Base-by-base conservation (phyloP, 1,284 basidiomycete genomes). In the Trichosporon inkin region DNA sequence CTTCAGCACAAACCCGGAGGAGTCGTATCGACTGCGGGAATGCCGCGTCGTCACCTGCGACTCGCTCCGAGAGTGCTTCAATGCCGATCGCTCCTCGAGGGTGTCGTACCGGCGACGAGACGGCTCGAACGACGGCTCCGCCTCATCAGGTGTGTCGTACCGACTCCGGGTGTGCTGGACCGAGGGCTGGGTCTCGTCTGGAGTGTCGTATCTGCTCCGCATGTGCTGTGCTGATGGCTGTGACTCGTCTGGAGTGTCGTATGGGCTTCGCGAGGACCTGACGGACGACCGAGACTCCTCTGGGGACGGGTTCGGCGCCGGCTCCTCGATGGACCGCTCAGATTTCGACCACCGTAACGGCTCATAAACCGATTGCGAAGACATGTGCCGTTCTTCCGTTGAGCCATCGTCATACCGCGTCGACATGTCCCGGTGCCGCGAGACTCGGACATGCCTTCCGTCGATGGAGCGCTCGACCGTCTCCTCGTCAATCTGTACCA, bases 401-500 rank as follows among this genome's bases (percentile, higher is more conserved):
- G 44, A 53, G 22, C 34, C 17, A 10, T 16, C 32, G 1, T 16
- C 6, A 6, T 58, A 53, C 10, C 36, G 40, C 52, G 39, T n/a
- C 6, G 24, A 44, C 38, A 24, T 24, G 10, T 47, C 36, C 14
- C 17, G 47, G 32, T 24, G 20, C 20, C 41, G 41, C 19, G 37
- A 41, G 2, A 34, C 55, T 11, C 53, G 52, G n/a, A 71, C 22
- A 71, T 47, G 5, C 64, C 60, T 19, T 66, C 38, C 71, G 58
- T n/a, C 68, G 53, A 3, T 67, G 62, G 13, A 71, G 54, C 1
- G 67, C 67, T 49, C 16, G 67, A 61, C 20, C 44, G 40, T 51
- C 39, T 68, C 44, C 44, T 61, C 24, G 2, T 63, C 62, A 10
- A 34, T 49, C 44, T 49, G 44, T 5, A 49, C 44, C 2, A 49